Percentiles rank a stretch among this genome's conserved stretches.
Conservation (phyloP, 1,139 yeast genomes). For the Zygosaccharomyces sapae region DNA sequence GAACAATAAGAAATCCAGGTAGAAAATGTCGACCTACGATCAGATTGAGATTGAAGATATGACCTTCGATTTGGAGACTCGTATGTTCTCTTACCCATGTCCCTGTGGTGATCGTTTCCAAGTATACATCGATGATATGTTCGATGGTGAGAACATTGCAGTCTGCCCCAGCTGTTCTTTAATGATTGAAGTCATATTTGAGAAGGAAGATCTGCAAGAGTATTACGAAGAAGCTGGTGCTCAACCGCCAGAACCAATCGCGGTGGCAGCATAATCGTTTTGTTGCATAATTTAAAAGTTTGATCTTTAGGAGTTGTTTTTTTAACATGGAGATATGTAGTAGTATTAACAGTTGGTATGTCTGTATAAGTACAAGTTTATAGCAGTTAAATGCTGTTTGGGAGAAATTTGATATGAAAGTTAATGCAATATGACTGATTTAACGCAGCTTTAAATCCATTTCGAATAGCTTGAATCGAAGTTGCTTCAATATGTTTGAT, state of each 20-base stretch:
- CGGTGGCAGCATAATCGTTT: slow-evolving; percentile 15
- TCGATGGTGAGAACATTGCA: slow-evolving; percentile 90
- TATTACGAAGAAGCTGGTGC: slow-evolving; percentile 39
- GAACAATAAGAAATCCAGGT: not conserved
- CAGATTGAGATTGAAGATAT: slow-evolving; percentile 97
- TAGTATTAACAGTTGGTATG: not conserved
- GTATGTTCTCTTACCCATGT: slow-evolving; percentile 89
- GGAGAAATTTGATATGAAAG: too few relatives aligned
- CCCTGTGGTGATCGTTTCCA: slow-evolving; percentile 98
- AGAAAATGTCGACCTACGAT: slow-evolving; percentile 62
- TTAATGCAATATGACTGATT: too few relatives aligned
- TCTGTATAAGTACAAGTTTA: not conserved
- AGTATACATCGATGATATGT: slow-evolving; percentile 75
- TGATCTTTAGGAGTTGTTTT: not conserved
- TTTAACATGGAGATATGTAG: not conserved
- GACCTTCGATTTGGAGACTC: slow-evolving; percentile 77
- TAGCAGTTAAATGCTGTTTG: not conserved
- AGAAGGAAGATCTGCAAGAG: slow-evolving; percentile 48
- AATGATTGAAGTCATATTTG: slow-evolving; percentile 89
- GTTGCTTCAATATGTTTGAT: not conserved
- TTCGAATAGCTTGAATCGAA: not conserved
- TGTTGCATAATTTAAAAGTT: not conserved
- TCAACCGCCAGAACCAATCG: slow-evolving; percentile 30
- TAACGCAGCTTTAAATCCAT: too few relatives aligned
- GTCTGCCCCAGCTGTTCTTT: slow-evolving; percentile 95